Evolutionary conservation across 2,329 filamentous ascomycete genomes (phyloP), one percentile per base, ranked within the genome.

Genomic region (Fonsecaea erecta): DNA sequence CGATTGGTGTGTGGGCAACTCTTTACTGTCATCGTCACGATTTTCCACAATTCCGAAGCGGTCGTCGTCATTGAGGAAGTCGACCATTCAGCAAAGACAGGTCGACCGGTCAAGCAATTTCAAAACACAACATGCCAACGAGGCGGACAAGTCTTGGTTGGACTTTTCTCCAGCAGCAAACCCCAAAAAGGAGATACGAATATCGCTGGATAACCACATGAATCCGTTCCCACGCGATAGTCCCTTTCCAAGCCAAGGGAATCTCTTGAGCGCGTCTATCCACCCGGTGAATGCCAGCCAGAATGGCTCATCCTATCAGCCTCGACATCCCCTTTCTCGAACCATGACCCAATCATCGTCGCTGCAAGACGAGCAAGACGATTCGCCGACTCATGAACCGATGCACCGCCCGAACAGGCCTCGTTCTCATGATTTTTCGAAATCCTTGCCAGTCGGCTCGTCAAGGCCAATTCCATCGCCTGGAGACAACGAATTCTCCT

Each of bases 341-440:
- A 91, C 92, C 0, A 83, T 97, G 71, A 96, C 91, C 0, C 92
- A 93, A 2, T 96, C 93, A 0, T 94, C 92, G 0, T 96, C 93
- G 1, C 87, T 85, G 60, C 94, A 92, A 5, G 95, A 89, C 73
- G 76, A 94, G 51, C 83, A 84, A 0, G 91, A 93, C 68, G 92
- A 94, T 56, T 86, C 87, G 72, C 90, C 83, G 46, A 91, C 82
- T 0, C 87, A 89, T 73, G 81, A 86, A 68, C 85, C 86, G 7
- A 77, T 82, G 35, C 82, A 84, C 67, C 79, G 82, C 52, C 81
- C 85, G n/a, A 81, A 82, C 58, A 62, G 71, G 64, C 68, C 70
- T 65, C 64, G 63, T 59, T 72, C 70, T 12, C 66, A 70, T 59
- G 71, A 73, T 58, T 73, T 73, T 37, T 91, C 90, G 6, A 90